Percentiles rank a stretch among this genome's conserved stretches.
phyloP scores from a whole-genome alignment of 1,284 basidiomycete genomes.

The Ustilago crameri region DNA sequence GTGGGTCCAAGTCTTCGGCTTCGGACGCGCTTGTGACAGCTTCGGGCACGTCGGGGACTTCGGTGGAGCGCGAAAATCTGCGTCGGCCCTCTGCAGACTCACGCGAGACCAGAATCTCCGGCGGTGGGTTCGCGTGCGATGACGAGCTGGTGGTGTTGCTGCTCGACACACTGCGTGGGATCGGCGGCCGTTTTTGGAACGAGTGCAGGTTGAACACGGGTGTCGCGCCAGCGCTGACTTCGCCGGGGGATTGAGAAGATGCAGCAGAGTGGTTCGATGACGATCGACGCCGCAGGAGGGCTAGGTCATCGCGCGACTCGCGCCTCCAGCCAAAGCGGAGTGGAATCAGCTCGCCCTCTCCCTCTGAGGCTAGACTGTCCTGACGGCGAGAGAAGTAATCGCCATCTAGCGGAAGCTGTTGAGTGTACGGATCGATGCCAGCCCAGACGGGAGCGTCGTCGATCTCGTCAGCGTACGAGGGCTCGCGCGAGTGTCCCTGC shows the following conservation, averaged over 20 bases:
- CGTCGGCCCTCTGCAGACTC: not conserved
- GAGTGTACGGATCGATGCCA: constrained; percentile 6
- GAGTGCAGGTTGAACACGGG: constrained; percentile 25
- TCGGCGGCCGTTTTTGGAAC: constrained; percentile 4
- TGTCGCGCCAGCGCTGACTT: not conserved
- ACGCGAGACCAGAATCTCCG: not conserved
- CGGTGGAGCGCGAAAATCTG: constrained; percentile 6
- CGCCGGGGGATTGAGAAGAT: not conserved
- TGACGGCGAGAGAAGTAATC: constrained; percentile 8
- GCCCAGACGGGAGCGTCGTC: not conserved
- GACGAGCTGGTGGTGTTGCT: constrained; percentile 2
- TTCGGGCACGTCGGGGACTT: constrained; percentile 22
- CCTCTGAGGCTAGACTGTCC: constrained; percentile 21
- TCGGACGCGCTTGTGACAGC: constrained; percentile 12
- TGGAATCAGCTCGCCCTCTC: constrained; percentile 19
- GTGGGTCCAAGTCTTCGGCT: constrained; percentile 1
- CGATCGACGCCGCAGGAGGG: constrained; percentile 12
- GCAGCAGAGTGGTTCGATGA: constrained; percentile 1
- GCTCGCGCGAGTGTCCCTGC: constrained; percentile 32
- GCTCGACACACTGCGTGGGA: constrained; percentile 4
- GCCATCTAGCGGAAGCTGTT: not conserved
- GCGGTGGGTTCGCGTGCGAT: no score
- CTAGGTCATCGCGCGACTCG: constrained; percentile 33
- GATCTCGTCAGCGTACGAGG: constrained; percentile 11
- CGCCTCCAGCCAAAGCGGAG: constrained; percentile 21